phyloP scores from a whole-genome alignment of 331 rosid species.

The Stylosanthes scabra region DNA sequence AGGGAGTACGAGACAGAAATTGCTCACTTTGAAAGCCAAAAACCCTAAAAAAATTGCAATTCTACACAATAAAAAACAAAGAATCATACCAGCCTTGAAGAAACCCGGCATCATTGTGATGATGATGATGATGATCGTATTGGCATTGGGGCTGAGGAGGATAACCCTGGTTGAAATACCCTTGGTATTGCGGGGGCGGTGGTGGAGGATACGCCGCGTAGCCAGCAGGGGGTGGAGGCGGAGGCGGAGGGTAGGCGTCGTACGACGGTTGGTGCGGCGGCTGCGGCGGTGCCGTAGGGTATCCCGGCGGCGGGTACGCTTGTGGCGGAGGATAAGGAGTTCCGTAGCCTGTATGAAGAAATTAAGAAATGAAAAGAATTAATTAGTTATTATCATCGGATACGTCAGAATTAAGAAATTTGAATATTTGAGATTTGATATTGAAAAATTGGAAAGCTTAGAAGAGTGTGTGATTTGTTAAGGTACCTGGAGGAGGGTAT shows the following conservation, averaged over 20 bases:
- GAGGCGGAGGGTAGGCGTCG: constrained; percentile 55
- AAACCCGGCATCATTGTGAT: constrained; percentile 44
- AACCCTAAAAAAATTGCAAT: too few relatives aligned
- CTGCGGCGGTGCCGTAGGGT: constrained; percentile 59
- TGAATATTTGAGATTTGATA: not conserved
- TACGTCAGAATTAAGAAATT: not conserved
- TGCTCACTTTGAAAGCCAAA: too few relatives aligned
- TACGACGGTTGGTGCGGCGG: constrained; percentile 47
- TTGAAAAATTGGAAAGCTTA: not conserved
- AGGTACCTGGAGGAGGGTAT: constrained; percentile 54
- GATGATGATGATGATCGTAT: constrained; percentile 56
- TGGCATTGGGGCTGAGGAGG: constrained; percentile 59
- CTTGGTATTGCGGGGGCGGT: constrained; percentile 59
- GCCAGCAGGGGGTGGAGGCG: constrained; percentile 44
- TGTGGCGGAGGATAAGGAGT: constrained; percentile 57
- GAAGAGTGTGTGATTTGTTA: not conserved
- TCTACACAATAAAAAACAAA: not conserved
- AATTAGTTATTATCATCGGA: too few relatives aligned
- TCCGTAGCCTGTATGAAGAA: constrained; percentile 48
- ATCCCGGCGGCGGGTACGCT: constrained; percentile 66
- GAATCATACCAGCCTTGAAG: constrained; percentile 71
- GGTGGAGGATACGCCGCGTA: constrained; percentile 47
- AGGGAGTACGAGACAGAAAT: too few relatives aligned
- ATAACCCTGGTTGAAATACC: constrained; percentile 68
- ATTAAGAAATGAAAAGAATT: not conserved